Percentiles rank a stretch among this genome's conserved stretches.
These are phyloP conservation scores for Aspergillus neoniger DNA, from an alignment of 2,329 filamentous ascomycete species.

Conservation along the genomic window DNA sequence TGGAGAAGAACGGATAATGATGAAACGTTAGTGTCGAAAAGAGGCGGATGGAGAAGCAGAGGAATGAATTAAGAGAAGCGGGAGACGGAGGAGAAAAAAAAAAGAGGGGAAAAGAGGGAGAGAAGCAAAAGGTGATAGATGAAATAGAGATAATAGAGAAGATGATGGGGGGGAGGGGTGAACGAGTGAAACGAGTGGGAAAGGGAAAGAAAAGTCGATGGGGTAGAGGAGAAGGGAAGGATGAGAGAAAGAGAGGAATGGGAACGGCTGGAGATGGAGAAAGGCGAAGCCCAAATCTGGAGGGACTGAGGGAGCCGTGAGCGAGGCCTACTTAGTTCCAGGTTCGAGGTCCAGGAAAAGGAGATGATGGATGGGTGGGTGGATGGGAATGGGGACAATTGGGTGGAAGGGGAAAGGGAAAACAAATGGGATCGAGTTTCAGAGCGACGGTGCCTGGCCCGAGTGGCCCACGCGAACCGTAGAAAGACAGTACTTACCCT, in stretches of 20 bases:
- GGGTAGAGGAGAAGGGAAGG: conserved; percentile 4
- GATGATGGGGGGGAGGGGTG: conserved; percentile 7
- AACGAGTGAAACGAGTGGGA: conserved; percentile 8
- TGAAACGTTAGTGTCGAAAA: conserved; percentile 25
- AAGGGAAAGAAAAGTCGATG: not conserved
- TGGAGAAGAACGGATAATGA: conserved; percentile 22
- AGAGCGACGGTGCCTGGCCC: conserved; percentile 3
- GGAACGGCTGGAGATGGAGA: conserved; percentile 10
- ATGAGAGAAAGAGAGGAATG: conserved; percentile 4
- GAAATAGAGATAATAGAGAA: conserved; percentile 11
- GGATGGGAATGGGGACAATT: not conserved
- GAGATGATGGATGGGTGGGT: not conserved
- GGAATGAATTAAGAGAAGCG: conserved; percentile 15
- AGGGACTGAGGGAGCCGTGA: conserved; percentile 1
- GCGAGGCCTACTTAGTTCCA: not conserved
- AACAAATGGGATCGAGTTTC: conserved; percentile 6
- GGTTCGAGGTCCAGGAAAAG: conserved; percentile 1
- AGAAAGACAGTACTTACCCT: not conserved
- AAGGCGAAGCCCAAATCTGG: conserved; percentile 3
- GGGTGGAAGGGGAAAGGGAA: not conserved
- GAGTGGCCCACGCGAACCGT: not conserved
- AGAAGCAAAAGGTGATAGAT: conserved; percentile 17
- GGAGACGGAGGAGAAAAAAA: conserved; percentile 4
- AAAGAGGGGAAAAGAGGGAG: conserved; percentile 11
- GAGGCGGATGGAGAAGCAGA: conserved; percentile 10